These are phyloP conservation scores for Chrysosphaeria jannelii DNA, from an alignment of 2,329 filamentous ascomycete genomes.

Conservation along the genomic window DNA sequence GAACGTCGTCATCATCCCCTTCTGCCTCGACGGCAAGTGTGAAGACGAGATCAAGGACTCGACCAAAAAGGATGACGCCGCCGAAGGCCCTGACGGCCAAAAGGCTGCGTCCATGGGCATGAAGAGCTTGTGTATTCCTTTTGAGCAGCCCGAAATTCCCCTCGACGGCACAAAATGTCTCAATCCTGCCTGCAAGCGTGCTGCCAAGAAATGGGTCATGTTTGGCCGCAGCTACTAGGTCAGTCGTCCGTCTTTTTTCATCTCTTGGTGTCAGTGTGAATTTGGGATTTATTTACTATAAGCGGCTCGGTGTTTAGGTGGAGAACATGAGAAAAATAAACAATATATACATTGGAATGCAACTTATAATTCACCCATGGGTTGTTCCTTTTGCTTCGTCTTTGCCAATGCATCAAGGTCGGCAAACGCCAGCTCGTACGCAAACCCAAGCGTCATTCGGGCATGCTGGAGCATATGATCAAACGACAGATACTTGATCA, in stretches of 20 bases:
- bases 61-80: constrained; percentile 40
- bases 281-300: too few relatives aligned
- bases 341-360: background rate
- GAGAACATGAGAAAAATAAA: background rate
- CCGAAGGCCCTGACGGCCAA: constrained; percentile 19
- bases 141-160: constrained; percentile 57
- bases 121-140: constrained; percentile 46
- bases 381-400: constrained; percentile 2
- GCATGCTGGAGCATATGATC: constrained; percentile 36
- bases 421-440: constrained; percentile 15
- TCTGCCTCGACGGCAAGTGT: constrained; percentile 55
- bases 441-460: constrained; percentile 16
- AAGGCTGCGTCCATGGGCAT: constrained; percentile 27
- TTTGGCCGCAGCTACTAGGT: constrained; percentile 49
- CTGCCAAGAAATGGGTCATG: constrained; percentile 71
- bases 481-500: constrained; percentile 36
- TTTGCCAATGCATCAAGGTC: constrained; percentile 9
- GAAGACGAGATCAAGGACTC: constrained; percentile 89
- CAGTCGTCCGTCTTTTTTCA: too few relatives aligned
- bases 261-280: too few relatives aligned
- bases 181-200: constrained; percentile 52
- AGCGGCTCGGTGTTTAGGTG: too few relatives aligned
- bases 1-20: constrained; percentile 77
- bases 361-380: constrained; percentile 6
- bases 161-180: constrained; percentile 74